These are phyloP conservation scores for Penicillium sp. DNA, from an alignment of 2,329 filamentous ascomycete species.

Conservation along the genomic window DNA sequence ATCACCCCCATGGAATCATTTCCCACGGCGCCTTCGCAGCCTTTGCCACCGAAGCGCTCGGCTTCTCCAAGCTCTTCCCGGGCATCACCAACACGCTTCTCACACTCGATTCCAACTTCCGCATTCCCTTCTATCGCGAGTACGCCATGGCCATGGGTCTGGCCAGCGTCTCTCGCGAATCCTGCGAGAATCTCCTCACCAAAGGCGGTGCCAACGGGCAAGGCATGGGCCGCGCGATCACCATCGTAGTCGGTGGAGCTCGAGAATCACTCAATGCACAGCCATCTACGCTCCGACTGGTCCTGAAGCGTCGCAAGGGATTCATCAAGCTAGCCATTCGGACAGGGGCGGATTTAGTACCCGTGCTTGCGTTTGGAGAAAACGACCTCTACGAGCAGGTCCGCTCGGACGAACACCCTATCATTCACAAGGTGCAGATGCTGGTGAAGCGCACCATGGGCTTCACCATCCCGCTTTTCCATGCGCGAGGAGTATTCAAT, in stretches of 20 bases:
- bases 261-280: constrained; percentile 85
- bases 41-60: constrained; percentile 83
- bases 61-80: constrained; percentile 81
- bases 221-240: constrained; percentile 91
- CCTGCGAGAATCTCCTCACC: constrained; percentile 79
- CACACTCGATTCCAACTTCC: constrained; percentile 94
- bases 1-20: constrained; percentile 96
- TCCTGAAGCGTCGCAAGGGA: constrained; percentile 78
- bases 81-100: constrained; percentile 91
- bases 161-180: constrained; percentile 82
- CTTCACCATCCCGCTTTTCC: constrained; percentile 86
- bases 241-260: constrained; percentile 89
- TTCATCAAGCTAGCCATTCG: constrained; percentile 91
- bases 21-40: constrained; percentile 91
- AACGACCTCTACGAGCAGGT: constrained; percentile 95
- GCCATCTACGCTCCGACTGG: constrained; percentile 68
- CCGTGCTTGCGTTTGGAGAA: constrained; percentile 87
- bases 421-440: constrained; percentile 75
- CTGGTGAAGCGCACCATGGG: constrained; percentile 78
- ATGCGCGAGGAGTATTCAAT: constrained; percentile 90
- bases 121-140: constrained; percentile 87
- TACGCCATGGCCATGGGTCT: constrained; percentile 87
- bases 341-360: constrained; percentile 88
- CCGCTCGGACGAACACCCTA: constrained; percentile 66
- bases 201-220: constrained; percentile 70